Base-by-base conservation (phyloP, 768 basidiomycete species). In the Pulveroboletus sp. region DNA sequence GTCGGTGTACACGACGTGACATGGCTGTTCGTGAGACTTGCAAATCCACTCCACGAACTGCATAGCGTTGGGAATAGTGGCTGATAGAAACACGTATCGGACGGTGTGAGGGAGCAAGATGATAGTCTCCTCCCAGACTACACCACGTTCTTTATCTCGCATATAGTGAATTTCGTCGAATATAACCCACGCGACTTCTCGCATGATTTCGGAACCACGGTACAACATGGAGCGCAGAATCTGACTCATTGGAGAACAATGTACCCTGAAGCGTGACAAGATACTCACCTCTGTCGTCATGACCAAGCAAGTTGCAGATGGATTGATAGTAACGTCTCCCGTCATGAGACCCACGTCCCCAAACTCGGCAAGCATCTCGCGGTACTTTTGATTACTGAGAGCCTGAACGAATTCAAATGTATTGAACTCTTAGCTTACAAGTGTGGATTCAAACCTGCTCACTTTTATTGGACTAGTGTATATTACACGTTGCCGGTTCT, bases 131-230 rank as follows among this genome's bases (percentile, higher is more conserved):
- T 99, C 95, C 96, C 96, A 98, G 26, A 99, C 96, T 17, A 99
- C 96, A 57, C 96, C 96, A 58, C 96, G 89, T 66, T 99, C 96
- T 62, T 93, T 93, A 75, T 98, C 96, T 53, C 96, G 86, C 96
- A 98, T 99, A 72, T 98, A 99, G 66, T 99, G 96, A 54, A 99
- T 96, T 72, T 99, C 96, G 65, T 99, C 96, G 68, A 98, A 99
- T 57, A 99, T 83, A 49, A 98, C 95, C 96, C 96, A 99, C 1
- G 94, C 93, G n/a, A 99, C 95, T 74, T 99, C 96, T 49, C 96
- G 89, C 89, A 98, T 94, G 57, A 99, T 87, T 73, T 99, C 96
- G 4, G 93, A 97, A 35, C 96, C 96, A 47, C 96, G 86, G 65
- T 99, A 99, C 26, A 99, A 74, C 95, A 99, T 99, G 5, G 94